Base-by-base conservation (phyloP, 345 rosid genomes). In the Barbarea vulgaris region DNA sequence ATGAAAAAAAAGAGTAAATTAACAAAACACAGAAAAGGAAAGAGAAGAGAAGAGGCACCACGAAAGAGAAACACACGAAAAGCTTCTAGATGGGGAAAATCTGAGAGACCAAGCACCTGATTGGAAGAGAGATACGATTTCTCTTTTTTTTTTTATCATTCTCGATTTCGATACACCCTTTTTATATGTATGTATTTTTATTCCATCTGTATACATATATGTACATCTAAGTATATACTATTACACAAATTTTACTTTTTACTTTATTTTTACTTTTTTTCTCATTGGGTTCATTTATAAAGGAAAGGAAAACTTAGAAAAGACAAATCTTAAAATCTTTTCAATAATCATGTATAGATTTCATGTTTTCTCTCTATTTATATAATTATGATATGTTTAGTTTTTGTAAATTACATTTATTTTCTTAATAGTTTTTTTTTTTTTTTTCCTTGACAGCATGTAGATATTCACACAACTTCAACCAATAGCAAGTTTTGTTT, bases 31-130 rank as follows among this genome's bases (percentile, higher is more conserved):
- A 71, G 72, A 77, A 71, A 66, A 64, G 50, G 72, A 66, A 52
- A 66, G 46, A 73, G 69, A 72, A 46, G 78, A 61, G 72, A 72
- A 69, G 59, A 77, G 48, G 71, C 50, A 61, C 70, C 67, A 48
- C 69, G 81, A 70, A 44, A 71, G 34, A 46, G 67, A n/a, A 41
- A 5, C 37, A 12, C 17, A 13, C 21, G 64, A 19, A 19, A 54
- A 36, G 44, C 54, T 70, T 68, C 60, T 55, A 62, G 75, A 62
- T 46, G 51, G 6, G 46, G 46, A 21, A 68, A 13, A 68, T 64
- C 77, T 55, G 47, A 64, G 39, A 54, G 57, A 42, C 57, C 37
- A 50, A 9, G 24, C 64, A 31, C 39, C 66, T 62, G 33, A 69
- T 69, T 69, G 75, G 64, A 28, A 56, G 64, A 64, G n/a, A 36